phyloP scores from a whole-genome alignment of 768 basidiomycete genomes.

The Boletus pseudopeckii region DNA sequence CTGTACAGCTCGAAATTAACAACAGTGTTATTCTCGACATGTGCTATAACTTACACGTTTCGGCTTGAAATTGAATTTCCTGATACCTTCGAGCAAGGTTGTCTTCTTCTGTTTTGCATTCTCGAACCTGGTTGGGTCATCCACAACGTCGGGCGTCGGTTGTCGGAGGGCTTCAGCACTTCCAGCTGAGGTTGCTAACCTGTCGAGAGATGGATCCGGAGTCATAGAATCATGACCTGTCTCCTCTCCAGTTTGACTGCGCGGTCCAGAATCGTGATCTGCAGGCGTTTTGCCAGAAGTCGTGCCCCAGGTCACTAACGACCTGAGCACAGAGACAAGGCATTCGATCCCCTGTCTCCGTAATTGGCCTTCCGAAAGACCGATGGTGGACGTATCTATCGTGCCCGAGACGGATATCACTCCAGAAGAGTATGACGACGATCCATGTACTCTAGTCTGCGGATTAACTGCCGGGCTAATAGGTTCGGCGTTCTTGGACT shows the following conservation, averaged over 20 bases:
- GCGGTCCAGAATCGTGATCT: constrained; percentile 40
- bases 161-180: constrained; percentile 60
- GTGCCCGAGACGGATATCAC: constrained; percentile 63
- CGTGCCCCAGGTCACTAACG: constrained; percentile 89
- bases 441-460: constrained; percentile 32
- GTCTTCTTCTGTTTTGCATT: constrained; percentile 97
- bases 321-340: constrained; percentile 82
- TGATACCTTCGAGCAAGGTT: constrained; percentile 89
- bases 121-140: constrained; percentile 91
- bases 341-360: constrained; percentile 94
- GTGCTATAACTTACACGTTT: constrained; percentile 62
- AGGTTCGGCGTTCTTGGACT: constrained; percentile 54
- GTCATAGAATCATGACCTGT: constrained; percentile 45
- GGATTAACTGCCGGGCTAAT: constrained; percentile 59
- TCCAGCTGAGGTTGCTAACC: constrained; percentile 42
- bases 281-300: constrained; percentile 37
- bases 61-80: constrained; percentile 98
- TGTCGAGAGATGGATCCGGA: constrained; percentile 56
- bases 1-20: constrained; percentile 37
- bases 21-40: background rate
- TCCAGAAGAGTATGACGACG: constrained; percentile 56
- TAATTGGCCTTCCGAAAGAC: constrained; percentile 78
- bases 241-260: constrained; percentile 55
- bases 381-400: constrained; percentile 63
- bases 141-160: constrained; percentile 74